Percentiles rank a stretch among this genome's conserved stretches.
phyloP scores from a whole-genome alignment of 2,329 filamentous ascomycete species.

The Hymenoscyphus fraxineus region DNA sequence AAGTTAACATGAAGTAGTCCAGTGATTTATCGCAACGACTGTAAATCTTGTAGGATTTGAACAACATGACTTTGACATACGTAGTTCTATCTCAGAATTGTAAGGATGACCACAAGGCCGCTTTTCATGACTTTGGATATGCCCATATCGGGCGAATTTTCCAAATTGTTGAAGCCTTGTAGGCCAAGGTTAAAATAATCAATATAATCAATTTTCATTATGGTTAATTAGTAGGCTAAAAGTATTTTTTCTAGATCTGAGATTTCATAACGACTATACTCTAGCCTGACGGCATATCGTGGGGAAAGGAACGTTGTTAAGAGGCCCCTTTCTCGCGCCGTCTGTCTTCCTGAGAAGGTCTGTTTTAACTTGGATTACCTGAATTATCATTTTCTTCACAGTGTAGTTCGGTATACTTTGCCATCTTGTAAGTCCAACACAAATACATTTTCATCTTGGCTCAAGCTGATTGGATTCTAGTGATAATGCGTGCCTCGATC shows the following conservation, averaged over 20 bases:
- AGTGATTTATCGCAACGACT: not conserved
- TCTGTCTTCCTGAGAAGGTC: not conserved
- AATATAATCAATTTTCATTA: not conserved
- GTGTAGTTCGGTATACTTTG: not conserved
- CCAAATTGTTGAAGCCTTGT: not conserved
- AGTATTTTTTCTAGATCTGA: not conserved
- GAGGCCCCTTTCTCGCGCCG: not conserved
- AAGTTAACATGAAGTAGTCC: not conserved
- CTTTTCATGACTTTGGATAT: not conserved
- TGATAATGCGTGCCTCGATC: conserved; percentile 17
- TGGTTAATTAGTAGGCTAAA: not conserved
- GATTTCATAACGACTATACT: not conserved
- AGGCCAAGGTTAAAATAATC: not conserved
- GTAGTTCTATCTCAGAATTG: no score
- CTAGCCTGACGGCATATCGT: not conserved
- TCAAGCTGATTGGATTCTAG: not conserved
- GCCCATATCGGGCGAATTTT: not conserved
- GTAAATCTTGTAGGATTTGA: no score
- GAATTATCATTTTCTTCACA: not conserved
- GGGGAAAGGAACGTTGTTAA: not conserved
- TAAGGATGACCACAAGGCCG: not conserved
- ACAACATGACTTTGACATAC: no score
- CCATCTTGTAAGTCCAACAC: not conserved
- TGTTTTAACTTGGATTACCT: not conserved
- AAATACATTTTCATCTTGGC: not conserved